These are phyloP conservation scores for Debaryomyces subglobosus DNA, from an alignment of 1,139 yeast genomes.

Conservation along the genomic window DNA sequence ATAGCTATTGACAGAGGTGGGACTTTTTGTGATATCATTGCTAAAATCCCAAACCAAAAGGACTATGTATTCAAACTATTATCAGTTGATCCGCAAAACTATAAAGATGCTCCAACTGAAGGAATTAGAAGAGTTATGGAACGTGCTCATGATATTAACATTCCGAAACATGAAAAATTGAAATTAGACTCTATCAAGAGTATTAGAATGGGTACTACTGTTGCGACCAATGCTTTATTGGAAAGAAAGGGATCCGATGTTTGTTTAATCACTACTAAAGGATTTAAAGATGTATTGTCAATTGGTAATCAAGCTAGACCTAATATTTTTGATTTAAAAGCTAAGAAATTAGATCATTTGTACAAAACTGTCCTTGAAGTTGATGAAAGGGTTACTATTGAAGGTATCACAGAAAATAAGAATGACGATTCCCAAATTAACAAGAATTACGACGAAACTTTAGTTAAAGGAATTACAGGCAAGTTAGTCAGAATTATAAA, in stretches of 20 bases:
- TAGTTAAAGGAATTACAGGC: slow-evolving; percentile 14
- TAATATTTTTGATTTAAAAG: slow-evolving; percentile 23
- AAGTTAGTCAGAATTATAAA: slow-evolving; percentile 14
- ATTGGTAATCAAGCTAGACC: slow-evolving; percentile 31
- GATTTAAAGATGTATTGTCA: slow-evolving; percentile 37
- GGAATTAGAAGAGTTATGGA: slow-evolving; percentile 20
- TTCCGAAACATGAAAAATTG: slow-evolving; percentile 10
- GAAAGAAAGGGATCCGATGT: slow-evolving; percentile 47
- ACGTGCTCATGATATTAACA: slow-evolving; percentile 5
- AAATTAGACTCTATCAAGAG: slow-evolving; percentile 4
- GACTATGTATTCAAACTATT: slow-evolving; percentile 17
- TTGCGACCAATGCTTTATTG: slow-evolving; percentile 55
- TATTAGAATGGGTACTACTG: slow-evolving; percentile 74
- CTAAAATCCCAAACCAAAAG: slow-evolving; percentile 13
- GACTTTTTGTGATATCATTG: slow-evolving; percentile 18
- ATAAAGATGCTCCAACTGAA: slow-evolving; percentile 19
- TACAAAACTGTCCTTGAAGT: slow-evolving; percentile 19
- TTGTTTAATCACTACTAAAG: slow-evolving; percentile 44
- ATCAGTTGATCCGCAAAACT: slow-evolving; percentile 19
- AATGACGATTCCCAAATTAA: slow-evolving; percentile 12
- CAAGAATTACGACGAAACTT: background rate
- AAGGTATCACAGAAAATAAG: slow-evolving; percentile 24
- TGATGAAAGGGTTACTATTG: slow-evolving; percentile 20
- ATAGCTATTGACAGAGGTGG: slow-evolving; percentile 20
- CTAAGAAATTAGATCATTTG: slow-evolving; percentile 23